Evolutionary conservation across 2,329 filamentous ascomycete genomes (phyloP).

Genomic region (Hortaea sp.): DNA sequence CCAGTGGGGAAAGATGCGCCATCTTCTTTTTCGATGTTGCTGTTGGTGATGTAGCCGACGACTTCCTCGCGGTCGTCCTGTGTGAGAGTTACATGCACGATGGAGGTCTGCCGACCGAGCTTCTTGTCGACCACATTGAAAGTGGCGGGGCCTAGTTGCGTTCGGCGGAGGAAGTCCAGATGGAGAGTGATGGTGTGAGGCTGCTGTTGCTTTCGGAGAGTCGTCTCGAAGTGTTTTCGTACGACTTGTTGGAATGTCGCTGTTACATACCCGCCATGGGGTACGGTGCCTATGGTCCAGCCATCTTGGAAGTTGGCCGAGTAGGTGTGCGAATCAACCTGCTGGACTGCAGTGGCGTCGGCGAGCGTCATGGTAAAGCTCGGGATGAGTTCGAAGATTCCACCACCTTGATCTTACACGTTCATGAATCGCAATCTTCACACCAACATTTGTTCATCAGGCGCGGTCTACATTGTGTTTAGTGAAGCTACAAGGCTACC

Average conservation of each 20-base stretch:
- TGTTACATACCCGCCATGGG: constrained; percentile 62
- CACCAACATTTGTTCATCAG: no score
- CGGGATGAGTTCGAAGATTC: not conserved
- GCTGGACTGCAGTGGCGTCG: constrained; percentile 37
- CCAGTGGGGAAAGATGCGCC: constrained; percentile 48
- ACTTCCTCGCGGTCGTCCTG: constrained; percentile 47
- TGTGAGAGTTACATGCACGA: constrained; percentile 52
- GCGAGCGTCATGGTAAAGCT: constrained; percentile 13
- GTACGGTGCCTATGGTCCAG: constrained; percentile 60
- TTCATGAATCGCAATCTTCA: no score
- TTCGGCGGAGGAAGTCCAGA: constrained; percentile 56
- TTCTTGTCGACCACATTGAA: constrained; percentile 55
- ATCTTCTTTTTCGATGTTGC: constrained; percentile 49
- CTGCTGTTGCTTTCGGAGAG: constrained; percentile 48
- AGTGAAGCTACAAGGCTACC: no score
- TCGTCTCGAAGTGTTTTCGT: constrained; percentile 47
- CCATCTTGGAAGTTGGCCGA: constrained; percentile 44
- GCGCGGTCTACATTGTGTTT: no score
- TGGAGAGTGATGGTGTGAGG: constrained; percentile 56
- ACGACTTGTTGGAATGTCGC: constrained; percentile 52
- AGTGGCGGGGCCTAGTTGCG: constrained; percentile 45
- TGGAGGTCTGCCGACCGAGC: constrained; percentile 52
- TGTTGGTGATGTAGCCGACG: constrained; percentile 54
- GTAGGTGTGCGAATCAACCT: constrained; percentile 48
- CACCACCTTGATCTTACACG: not conserved